Evolutionary conservation across 1,139 yeast species (phyloP).

Genomic region (Hanseniaspora uvarum): DNA sequence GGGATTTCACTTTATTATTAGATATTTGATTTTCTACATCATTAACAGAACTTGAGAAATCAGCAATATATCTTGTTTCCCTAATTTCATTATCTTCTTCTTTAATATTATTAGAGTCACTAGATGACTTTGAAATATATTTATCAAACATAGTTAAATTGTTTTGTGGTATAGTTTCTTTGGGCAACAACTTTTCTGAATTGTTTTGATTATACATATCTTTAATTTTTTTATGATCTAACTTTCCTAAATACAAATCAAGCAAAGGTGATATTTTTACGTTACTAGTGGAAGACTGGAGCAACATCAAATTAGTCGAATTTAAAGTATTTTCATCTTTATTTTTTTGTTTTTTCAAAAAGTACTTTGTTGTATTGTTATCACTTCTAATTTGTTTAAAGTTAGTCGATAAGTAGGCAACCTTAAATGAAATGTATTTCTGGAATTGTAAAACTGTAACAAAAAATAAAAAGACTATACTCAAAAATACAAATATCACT

Average conservation of each 20-base stretch:
- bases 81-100: no score
- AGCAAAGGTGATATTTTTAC: not conserved
- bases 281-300: not conserved
- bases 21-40: not conserved
- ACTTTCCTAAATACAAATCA: not conserved
- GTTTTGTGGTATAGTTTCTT: not conserved
- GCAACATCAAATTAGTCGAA: not conserved
- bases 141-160: not conserved
- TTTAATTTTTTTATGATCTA: not conserved
- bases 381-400: not conserved
- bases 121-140: not conserved
- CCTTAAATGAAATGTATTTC: constrained; percentile 3
- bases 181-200: not conserved
- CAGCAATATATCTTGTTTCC: no score
- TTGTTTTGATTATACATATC: not conserved
- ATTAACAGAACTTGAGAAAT: not conserved
- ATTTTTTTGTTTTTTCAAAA: not conserved
- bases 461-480: constrained; percentile 23
- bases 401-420: constrained; percentile 3
- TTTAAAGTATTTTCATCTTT: not conserved
- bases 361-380: not conserved
- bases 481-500: constrained; percentile 62
- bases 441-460: not conserved
- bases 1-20: not conserved
- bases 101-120: not conserved